These are phyloP conservation scores for Annulohypoxylon nitens DNA, from an alignment of 495 filamentous ascomycete genomes.

Conservation along the genomic window DNA sequence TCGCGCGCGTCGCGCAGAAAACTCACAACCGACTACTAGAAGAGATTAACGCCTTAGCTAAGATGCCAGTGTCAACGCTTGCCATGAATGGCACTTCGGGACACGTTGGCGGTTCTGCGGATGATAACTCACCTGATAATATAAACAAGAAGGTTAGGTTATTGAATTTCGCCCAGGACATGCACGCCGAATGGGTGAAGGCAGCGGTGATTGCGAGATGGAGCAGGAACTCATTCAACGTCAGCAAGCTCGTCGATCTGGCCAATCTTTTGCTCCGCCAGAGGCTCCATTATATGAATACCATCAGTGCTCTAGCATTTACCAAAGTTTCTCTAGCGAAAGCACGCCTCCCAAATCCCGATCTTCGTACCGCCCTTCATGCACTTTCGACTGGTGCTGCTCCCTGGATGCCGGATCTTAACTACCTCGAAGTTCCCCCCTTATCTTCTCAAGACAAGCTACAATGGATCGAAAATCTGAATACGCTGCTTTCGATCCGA, in stretches of 20 bases:
- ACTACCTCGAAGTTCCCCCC: constrained; percentile 81
- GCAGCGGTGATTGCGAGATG: constrained; percentile 88
- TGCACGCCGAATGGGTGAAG: constrained; percentile 81
- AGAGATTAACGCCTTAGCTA: constrained; percentile 75
- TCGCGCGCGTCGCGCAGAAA: constrained; percentile 83
- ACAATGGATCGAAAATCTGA: constrained; percentile 79
- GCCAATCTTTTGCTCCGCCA: constrained; percentile 76
- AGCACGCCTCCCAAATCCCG: constrained; percentile 83
- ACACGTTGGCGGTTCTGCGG: constrained; percentile 47
- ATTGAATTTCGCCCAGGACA: constrained; percentile 74
- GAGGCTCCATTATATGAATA: constrained; percentile 66
- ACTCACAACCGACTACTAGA: constrained; percentile 81
- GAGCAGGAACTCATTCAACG: constrained; percentile 78
- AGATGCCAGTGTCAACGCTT: constrained; percentile 67
- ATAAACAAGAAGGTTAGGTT: constrained; percentile 82
- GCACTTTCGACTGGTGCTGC: constrained; percentile 81
- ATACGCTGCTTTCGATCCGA: constrained; percentile 83
- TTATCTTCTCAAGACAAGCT: constrained; percentile 74
- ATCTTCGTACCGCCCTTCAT: constrained; percentile 89
- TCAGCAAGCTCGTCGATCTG: constrained; percentile 88
- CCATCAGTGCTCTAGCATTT: constrained; percentile 72
- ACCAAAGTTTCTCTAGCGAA: constrained; percentile 75
- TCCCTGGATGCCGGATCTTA: constrained; percentile 82
- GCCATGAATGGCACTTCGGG: constrained; percentile 64
- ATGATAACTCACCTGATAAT: constrained; percentile 74